These are phyloP conservation scores for Neurospora sp. DNA, from an alignment of 495 filamentous ascomycete genomes.

Conservation along the genomic window DNA sequence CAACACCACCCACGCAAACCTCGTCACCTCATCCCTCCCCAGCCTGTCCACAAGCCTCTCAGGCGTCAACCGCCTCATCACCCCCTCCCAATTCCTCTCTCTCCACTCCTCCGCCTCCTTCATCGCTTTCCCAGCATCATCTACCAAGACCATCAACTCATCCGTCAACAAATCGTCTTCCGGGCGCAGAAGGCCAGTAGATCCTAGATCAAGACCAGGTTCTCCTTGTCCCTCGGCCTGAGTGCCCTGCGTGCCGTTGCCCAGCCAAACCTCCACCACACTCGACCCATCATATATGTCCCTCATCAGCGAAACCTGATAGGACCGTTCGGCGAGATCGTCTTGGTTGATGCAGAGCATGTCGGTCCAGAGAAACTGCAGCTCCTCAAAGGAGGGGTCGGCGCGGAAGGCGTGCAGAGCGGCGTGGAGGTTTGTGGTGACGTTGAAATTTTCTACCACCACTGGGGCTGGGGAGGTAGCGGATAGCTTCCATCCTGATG, in stretches of 20 bases:
- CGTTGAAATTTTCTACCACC: not conserved
- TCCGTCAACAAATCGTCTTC: not conserved
- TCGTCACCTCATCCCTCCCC: not conserved
- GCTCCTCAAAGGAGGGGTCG: not conserved
- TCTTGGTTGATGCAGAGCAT: slow-evolving; percentile 13
- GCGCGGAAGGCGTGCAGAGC: slow-evolving; percentile 5
- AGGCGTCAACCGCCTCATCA: not conserved
- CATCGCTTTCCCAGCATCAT: not conserved
- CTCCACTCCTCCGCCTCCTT: not conserved
- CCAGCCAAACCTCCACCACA: slow-evolving; percentile 12
- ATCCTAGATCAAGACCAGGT: too few species aligned
- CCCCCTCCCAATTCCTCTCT: not conserved
- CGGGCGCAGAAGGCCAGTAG: not conserved
- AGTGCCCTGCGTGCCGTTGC: not conserved
- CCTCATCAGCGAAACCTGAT: slow-evolving; percentile 11
- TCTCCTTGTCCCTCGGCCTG: too few species aligned
- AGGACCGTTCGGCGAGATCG: slow-evolving; percentile 1
- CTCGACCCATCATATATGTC: slow-evolving; percentile 4
- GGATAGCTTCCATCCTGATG: not conserved
- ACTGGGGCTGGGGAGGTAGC: not conserved
- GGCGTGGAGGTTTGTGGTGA: not conserved
- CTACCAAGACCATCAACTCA: not conserved
- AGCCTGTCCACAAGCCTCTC: not conserved
- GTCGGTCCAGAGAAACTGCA: slow-evolving; percentile 9
- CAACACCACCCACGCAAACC: not conserved